Base-by-base conservation (phyloP, 495 filamentous ascomycete genomes). In the Penicillium robsamsonii region DNA sequence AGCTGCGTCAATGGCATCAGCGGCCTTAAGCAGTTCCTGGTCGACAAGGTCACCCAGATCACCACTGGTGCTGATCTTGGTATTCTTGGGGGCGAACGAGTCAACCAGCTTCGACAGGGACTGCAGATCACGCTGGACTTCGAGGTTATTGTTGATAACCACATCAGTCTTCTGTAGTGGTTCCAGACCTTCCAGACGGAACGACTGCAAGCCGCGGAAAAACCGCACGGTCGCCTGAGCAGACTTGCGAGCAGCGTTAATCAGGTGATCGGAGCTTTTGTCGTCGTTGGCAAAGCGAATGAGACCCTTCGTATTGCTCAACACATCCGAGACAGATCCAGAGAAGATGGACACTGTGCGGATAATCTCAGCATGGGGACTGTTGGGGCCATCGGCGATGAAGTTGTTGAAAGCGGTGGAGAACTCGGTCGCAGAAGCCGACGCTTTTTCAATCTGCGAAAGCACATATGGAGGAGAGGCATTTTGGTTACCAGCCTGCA, bases 401-500 rank as follows among this genome's bases (percentile, higher is more conserved):
- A 91, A 97, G 68, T 93, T 92, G 77, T 96, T 97, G 81, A 97
- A 97, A 0, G 94, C 85, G 3, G 93, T 97, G 0, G 93, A 92
- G 68, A 98, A 98, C 64, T 97, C 94, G 50, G 90, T 97, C 4
- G 93, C 91, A 53, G 85, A 96, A 13, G 90, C 83, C n/a, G 90
- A 90, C 1, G 94, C 94, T 75, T 97, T 98, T 70, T 98, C 94
- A 47, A 96, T 90, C 70, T 97, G 94, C 2, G 93, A 97, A 18
- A 97, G 79, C 20, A 98, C 91, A 67, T 96, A 97, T 2, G 92
- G 83, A n/a, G 94, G 90, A 25, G 92, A 95, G 3, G 94, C 94
- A 63, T 92, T 97, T 76, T 97, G 93, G 74, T 98, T 98, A 64
- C 94, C 94, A 42, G 94, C 94, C 70, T 97, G 93, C 91, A 96